A percentile compares a stretch with the other conserved stretches of the same genome.
Conservation (phyloP, 176 grass and related monocot species). For the Pontederia crassipes region DNA sequence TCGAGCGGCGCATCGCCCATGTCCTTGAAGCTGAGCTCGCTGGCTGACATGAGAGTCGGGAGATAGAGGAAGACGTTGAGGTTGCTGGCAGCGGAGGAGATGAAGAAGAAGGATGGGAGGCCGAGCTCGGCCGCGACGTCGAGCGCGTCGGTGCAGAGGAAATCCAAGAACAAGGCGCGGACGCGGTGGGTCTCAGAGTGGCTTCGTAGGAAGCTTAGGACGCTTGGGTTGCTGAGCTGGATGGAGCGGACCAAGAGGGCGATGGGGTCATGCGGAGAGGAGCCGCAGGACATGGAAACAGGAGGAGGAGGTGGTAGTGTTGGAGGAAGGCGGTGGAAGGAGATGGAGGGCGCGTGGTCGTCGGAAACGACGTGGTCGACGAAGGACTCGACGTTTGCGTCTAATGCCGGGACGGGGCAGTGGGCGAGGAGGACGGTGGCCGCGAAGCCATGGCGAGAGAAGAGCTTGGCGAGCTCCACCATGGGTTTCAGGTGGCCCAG, state of each 20-base stretch:
- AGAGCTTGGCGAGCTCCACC: slow-evolving; percentile 6
- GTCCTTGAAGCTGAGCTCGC: slow-evolving; percentile 30
- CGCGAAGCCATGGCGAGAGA: not conserved
- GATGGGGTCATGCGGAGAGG: not conserved
- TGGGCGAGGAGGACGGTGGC: slow-evolving; percentile 32
- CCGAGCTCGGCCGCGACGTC: slow-evolving; percentile 30
- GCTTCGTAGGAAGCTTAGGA: not conserved
- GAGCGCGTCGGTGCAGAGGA: slow-evolving; percentile 54
- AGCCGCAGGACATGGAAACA: not conserved
- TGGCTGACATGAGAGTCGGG: not conserved
- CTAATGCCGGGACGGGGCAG: not conserved
- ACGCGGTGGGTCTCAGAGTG: too few relatives aligned
- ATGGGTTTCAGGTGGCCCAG: slow-evolving; percentile 39
- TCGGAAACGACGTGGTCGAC: slow-evolving; percentile 7
- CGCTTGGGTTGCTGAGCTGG: not conserved
- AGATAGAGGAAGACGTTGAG: too few relatives aligned
- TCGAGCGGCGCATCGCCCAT: slow-evolving; percentile 25
- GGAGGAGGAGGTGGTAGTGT: not conserved
- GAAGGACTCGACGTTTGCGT: not conserved
- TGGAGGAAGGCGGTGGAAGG: slow-evolving; percentile 15
- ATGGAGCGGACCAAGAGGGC: not conserved
- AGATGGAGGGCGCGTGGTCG: slow-evolving; percentile 7
- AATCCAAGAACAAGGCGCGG: slow-evolving; percentile 37
- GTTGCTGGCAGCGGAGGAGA: not conserved
- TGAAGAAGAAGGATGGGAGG: slow-evolving; percentile 48